Percentiles rank a stretch among this genome's conserved stretches.
Conservation (phyloP, 2,329 filamentous ascomycete species). For the Phialophora verrucosa region DNA sequence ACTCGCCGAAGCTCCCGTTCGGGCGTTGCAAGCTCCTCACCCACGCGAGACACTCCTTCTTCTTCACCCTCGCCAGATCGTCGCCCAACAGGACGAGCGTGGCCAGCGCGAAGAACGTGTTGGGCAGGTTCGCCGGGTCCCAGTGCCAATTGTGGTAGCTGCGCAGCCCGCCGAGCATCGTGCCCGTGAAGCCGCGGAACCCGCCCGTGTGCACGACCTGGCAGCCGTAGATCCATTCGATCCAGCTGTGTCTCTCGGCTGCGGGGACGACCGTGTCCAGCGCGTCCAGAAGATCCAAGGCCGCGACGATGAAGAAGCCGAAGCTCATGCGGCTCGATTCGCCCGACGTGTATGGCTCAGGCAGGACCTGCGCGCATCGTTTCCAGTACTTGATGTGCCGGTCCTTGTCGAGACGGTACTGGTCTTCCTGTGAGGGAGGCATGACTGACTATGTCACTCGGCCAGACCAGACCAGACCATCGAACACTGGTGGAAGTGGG, state of each 20-base stretch:
- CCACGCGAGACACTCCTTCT: slow-evolving; percentile 73
- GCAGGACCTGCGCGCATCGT: slow-evolving; percentile 80
- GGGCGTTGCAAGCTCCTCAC: slow-evolving; percentile 74
- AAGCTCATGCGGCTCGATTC: slow-evolving; percentile 91
- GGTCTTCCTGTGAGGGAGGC: not conserved
- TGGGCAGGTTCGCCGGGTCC: slow-evolving; percentile 82
- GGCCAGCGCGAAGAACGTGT: slow-evolving; percentile 86
- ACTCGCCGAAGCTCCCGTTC: slow-evolving; percentile 92
- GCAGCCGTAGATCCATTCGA: slow-evolving; percentile 81
- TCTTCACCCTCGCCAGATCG: slow-evolving; percentile 69
- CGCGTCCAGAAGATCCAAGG: slow-evolving; percentile 77
- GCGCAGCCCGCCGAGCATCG: slow-evolving; percentile 56
- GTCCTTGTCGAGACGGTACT: slow-evolving; percentile 58
- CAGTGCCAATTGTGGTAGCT: slow-evolving; percentile 62
- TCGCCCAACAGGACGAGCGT: slow-evolving; percentile 71
- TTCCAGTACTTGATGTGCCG: slow-evolving; percentile 91
- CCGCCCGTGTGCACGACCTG: slow-evolving; percentile 80
- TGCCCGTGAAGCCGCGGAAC: slow-evolving; percentile 84
- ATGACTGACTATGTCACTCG: slow-evolving; percentile 3
- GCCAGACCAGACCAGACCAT: too few species aligned
- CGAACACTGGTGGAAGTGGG: too few species aligned
- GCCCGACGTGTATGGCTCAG: slow-evolving; percentile 80
- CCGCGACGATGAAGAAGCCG: slow-evolving; percentile 85
- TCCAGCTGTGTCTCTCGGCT: slow-evolving; percentile 47
- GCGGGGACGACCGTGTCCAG: slow-evolving; percentile 60